Conservation (phyloP, 176 grass and related monocot species). For the Miscanthus lutarioriparius region DNA sequence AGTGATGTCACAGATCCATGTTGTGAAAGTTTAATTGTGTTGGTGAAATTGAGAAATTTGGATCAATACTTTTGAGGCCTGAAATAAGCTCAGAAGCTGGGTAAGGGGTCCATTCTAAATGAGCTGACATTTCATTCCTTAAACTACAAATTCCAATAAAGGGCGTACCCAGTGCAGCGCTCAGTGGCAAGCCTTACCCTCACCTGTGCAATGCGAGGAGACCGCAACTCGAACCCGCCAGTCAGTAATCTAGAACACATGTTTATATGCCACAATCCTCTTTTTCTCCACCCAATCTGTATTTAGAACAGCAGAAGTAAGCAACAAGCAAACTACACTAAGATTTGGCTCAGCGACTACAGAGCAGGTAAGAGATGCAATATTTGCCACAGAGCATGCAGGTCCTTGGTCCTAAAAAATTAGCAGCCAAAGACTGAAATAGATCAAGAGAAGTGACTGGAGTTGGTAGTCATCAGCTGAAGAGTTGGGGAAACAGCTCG, state of each 20-base stretch:
- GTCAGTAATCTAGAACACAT: neutral
- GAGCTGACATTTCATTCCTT: neutral
- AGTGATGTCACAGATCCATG: constrained; percentile 31
- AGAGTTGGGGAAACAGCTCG: neutral
- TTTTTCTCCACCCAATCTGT: neutral
- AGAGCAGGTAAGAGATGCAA: neutral
- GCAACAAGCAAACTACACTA: neutral
- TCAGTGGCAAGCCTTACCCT: too few relatives aligned
- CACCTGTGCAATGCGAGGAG: too few relatives aligned
- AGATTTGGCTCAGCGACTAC: constrained; percentile 4
- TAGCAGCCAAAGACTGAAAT: neutral
- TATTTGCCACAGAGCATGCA: neutral
- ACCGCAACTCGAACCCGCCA: too few relatives aligned
- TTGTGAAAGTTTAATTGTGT: neutral
- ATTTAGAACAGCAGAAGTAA: neutral
- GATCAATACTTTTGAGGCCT: neutral
- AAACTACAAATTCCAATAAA: constrained; percentile 5
- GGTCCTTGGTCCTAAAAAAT: neutral
- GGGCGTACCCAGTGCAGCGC: too few relatives aligned
- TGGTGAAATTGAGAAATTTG: neutral
- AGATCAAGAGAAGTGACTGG: neutral
- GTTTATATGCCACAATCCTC: neutral
- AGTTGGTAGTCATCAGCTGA: neutral
- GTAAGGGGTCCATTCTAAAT: neutral
- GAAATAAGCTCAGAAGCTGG: neutral